These are phyloP conservation scores for Cucurbita pepo DNA, from an alignment of 306 rosid species.

Conservation along the genomic window DNA sequence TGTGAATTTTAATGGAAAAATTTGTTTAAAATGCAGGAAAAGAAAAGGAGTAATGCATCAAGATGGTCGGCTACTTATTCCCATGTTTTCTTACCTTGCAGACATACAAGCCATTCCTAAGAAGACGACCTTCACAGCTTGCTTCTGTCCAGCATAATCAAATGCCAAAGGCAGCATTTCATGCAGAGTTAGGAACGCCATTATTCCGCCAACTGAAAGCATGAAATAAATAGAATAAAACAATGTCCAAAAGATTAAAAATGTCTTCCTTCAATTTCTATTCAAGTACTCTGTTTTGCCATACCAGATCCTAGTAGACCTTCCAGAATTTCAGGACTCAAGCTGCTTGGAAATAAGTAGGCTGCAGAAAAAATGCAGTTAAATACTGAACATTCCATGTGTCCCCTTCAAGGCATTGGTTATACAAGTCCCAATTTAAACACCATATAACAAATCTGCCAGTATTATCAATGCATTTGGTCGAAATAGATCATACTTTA, in stretches of 20 bases:
- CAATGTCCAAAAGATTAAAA: neutral
- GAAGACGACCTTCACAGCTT: slow-evolving; percentile 79
- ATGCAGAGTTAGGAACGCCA: slow-evolving; percentile 90
- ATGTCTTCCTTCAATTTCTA: neutral
- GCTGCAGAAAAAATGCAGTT: slow-evolving; percentile 26
- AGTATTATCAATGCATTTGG: neutral
- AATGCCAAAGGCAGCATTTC: slow-evolving; percentile 94
- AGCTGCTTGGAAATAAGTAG: slow-evolving; percentile 81
- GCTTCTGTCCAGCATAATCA: slow-evolving; percentile 92
- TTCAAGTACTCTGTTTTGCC: slow-evolving; percentile 3
- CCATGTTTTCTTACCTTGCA: slow-evolving; percentile 43
- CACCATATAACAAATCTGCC: neutral
- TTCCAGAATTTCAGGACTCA: slow-evolving; percentile 83
- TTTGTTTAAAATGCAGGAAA: neutral
- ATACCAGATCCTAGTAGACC: slow-evolving; percentile 93
- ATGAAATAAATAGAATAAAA: neutral
- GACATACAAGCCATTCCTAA: slow-evolving; percentile 98
- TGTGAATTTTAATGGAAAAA: neutral
- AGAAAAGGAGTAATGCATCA: neutral
- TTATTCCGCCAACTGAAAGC: slow-evolving; percentile 76
- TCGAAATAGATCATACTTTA: neutral
- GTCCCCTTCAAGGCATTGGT: neutral
- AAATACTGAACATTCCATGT: neutral
- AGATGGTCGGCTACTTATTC: neutral
- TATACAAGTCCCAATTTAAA: neutral